phyloP scores from a whole-genome alignment of 768 basidiomycete genomes.

The Asterophora parasitica region DNA sequence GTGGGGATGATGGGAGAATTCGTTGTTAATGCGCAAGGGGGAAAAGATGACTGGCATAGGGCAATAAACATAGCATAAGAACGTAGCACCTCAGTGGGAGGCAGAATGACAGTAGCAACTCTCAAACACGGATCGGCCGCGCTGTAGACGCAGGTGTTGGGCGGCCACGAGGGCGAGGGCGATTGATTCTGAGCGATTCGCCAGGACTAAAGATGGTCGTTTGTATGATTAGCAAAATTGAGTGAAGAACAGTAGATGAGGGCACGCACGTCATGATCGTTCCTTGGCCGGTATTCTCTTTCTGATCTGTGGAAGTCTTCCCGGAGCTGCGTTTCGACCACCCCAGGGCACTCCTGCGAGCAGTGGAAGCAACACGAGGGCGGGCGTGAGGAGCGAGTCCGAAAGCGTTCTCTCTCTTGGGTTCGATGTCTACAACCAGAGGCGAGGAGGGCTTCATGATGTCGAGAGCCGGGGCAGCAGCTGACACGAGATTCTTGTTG shows the following conservation, averaged over 20 bases:
- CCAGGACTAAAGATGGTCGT: conserved; percentile 32
- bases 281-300: conserved; percentile 46
- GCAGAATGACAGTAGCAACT: not conserved
- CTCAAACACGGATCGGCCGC: conserved; percentile 33
- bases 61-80: conserved; percentile 13
- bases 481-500: conserved; percentile 36
- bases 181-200: conserved; percentile 42
- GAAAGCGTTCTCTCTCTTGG: conserved; percentile 35
- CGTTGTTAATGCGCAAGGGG: not conserved
- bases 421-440: conserved; percentile 30
- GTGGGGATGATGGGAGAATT: conserved; percentile 2
- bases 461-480: conserved; percentile 30
- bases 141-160: conserved; percentile 37
- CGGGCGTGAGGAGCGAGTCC: conserved; percentile 34
- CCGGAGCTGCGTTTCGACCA: conserved; percentile 60
- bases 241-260: not conserved
- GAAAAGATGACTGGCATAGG: conserved; percentile 6
- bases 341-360: conserved; percentile 53
- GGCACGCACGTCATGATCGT: conserved; percentile 53
- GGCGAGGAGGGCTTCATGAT: conserved; percentile 41
- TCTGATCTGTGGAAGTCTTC: conserved; percentile 47
- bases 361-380: conserved; percentile 50
- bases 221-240: conserved; percentile 2
- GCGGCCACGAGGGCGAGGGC: conserved; percentile 47
- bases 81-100: not conserved